phyloP scores from a whole-genome alignment of 1,284 basidiomycete species.

The Tilletia setariae region DNA sequence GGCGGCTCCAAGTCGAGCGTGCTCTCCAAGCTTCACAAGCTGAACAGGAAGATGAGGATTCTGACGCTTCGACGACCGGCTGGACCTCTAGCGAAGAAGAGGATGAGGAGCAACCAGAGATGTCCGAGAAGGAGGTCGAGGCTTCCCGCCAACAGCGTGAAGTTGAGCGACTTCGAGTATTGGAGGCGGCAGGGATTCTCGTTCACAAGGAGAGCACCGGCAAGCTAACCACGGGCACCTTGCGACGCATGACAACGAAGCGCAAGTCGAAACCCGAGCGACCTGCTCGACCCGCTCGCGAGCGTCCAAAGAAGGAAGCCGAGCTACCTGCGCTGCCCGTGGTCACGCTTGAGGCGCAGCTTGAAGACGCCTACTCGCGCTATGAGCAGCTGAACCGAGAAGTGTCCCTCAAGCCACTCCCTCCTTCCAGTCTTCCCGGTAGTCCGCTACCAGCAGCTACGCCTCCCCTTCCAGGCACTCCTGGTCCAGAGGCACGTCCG shows the following conservation, averaged over 20 bases:
- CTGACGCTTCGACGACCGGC: slow-evolving; percentile 54
- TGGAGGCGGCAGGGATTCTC: slow-evolving; percentile 82
- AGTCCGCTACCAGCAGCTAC: background rate
- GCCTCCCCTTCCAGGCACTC: background rate
- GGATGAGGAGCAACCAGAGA: slow-evolving; percentile 51
- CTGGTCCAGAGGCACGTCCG: background rate
- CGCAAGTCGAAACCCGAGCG: slow-evolving; percentile 31
- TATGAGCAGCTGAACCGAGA: slow-evolving; percentile 62
- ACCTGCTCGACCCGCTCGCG: slow-evolving; percentile 28
- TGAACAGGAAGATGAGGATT: slow-evolving; percentile 50
- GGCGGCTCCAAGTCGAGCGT: slow-evolving; percentile 9
- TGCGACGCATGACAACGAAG: slow-evolving; percentile 22
- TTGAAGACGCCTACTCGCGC: slow-evolving; percentile 85
- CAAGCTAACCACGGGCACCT: slow-evolving; percentile 24
- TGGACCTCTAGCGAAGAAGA: slow-evolving; percentile 59
- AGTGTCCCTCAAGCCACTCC: slow-evolving; percentile 22
- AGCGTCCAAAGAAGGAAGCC: slow-evolving; percentile 24
- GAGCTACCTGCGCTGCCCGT: slow-evolving; percentile 31
- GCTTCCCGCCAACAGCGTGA: slow-evolving; percentile 66
- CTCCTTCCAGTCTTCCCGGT: background rate
- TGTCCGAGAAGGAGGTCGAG: slow-evolving; percentile 56
- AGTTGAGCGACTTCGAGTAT: slow-evolving; percentile 71
- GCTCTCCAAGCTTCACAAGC: slow-evolving; percentile 6
- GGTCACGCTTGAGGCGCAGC: slow-evolving; percentile 48
- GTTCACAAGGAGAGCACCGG: slow-evolving; percentile 58